These are phyloP conservation scores for Emmonsiellopsis sp. DNA, from an alignment of 2,329 filamentous ascomycete genomes.

Conservation along the genomic window DNA sequence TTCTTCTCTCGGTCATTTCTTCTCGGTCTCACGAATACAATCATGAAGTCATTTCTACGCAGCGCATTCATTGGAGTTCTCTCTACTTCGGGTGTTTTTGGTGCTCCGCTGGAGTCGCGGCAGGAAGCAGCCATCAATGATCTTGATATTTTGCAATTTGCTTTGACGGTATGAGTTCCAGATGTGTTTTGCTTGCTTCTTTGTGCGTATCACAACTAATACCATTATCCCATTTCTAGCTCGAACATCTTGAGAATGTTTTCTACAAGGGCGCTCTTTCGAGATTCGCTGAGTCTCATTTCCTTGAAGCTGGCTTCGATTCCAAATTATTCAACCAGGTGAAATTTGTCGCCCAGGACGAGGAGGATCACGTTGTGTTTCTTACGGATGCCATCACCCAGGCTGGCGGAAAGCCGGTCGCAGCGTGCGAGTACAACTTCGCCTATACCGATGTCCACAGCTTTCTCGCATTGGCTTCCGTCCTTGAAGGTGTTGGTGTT, in stretches of 20 bases:
- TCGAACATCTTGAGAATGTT: conserved; percentile 50
- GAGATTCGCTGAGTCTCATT: conserved; percentile 47
- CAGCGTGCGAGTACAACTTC: conserved; percentile 49
- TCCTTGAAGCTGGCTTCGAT: conserved; percentile 43
- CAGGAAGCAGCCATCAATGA: conserved; percentile 6
- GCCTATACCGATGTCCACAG: conserved; percentile 36
- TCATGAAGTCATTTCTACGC: conserved; percentile 10
- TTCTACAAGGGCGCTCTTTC: conserved; percentile 54
- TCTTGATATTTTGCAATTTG: conserved; percentile 14
- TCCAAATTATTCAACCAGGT: conserved; percentile 49
- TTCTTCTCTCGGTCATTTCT: conserved; percentile 6
- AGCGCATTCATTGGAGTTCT: conserved; percentile 7
- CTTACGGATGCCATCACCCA: conserved; percentile 37
- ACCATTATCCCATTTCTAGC: conserved; percentile 9
- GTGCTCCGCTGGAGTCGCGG: conserved; percentile 4
- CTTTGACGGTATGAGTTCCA: conserved; percentile 9
- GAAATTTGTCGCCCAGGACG: conserved; percentile 47
- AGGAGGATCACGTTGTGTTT: conserved; percentile 49
- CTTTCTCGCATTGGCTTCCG: conserved; percentile 44
- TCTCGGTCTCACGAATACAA: conserved; percentile 2
- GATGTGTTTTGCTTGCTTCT: neutral
- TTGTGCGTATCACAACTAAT: neutral
- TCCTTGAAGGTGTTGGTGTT: conserved; percentile 51
- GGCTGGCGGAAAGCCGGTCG: conserved; percentile 42
- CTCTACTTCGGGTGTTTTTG: conserved; percentile 5